These are phyloP conservation scores for Intubia oerlemansii DNA, from an alignment of 2,329 filamentous ascomycete species.

Conservation along the genomic window DNA sequence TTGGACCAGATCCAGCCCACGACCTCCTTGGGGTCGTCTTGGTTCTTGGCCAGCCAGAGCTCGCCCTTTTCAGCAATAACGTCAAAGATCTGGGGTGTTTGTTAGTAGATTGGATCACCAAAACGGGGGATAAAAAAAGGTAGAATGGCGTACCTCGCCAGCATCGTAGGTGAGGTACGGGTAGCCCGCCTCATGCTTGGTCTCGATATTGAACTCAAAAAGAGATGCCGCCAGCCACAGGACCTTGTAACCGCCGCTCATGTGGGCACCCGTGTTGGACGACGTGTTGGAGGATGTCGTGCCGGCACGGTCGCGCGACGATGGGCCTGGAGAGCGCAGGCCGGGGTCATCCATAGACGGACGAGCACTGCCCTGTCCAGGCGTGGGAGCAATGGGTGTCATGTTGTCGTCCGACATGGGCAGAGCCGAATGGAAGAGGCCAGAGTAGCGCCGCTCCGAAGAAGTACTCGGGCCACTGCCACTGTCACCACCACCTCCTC, in stretches of 20 bases:
- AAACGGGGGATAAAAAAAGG: neutral
- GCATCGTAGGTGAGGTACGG: constrained; percentile 90
- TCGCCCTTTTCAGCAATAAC: constrained; percentile 94
- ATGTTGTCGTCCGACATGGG: constrained; percentile 46
- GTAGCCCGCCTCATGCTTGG: constrained; percentile 82
- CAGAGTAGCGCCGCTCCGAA: constrained; percentile 43
- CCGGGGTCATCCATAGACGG: constrained; percentile 2
- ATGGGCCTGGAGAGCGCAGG: constrained; percentile 28
- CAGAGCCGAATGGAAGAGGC: constrained; percentile 71
- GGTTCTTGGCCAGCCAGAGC: constrained; percentile 92
- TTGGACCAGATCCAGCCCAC: constrained; percentile 99
- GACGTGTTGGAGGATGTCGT: constrained; percentile 9
- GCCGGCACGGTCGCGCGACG: constrained; percentile 33
- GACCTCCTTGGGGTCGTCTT: constrained; percentile 60
- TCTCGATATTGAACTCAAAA: constrained; percentile 94
- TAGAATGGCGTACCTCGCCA: constrained; percentile 41
- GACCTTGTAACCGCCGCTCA: constrained; percentile 41
- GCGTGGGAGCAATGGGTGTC: no score
- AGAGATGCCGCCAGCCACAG: constrained; percentile 84
- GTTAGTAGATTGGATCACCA: constrained; percentile 2
- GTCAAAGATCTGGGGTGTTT: constrained; percentile 46
- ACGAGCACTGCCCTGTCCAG: no score
- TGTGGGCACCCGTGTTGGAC: constrained; percentile 1
- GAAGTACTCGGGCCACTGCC: no score
- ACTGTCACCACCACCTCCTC: no score